These are phyloP conservation scores for Hypoxylon sp. DNA, from an alignment of 2,329 filamentous ascomycete genomes.

Conservation along the genomic window DNA sequence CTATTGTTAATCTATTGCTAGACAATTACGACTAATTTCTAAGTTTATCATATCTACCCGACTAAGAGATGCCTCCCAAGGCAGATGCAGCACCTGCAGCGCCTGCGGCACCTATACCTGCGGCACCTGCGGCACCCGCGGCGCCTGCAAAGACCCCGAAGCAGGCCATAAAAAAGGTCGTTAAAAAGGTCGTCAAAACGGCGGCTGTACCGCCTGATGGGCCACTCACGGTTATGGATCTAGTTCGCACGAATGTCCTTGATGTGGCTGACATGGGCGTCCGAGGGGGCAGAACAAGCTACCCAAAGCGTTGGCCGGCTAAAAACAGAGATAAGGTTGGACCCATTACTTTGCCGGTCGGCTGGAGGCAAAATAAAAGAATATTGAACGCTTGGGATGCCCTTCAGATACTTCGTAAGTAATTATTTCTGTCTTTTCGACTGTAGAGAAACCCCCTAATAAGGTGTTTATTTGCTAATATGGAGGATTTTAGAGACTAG, in stretches of 20 bases:
- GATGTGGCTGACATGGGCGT: too few relatives aligned
- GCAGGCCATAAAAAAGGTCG: neutral
- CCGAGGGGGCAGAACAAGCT: neutral
- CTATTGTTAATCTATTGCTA: too few relatives aligned
- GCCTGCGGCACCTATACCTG: too few relatives aligned
- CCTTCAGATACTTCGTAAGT: conserved; percentile 29
- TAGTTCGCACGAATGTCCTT: conserved; percentile 4
- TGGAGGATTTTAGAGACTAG: neutral
- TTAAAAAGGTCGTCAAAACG: too few relatives aligned
- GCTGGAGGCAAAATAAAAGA: neutral
- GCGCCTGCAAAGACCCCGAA: neutral
- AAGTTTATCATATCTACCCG: too few relatives aligned
- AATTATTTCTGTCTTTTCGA: neutral
- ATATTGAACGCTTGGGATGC: neutral
- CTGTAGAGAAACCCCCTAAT: neutral
- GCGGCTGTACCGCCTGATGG: too few relatives aligned
- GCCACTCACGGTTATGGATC: neutral
- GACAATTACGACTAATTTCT: too few relatives aligned
- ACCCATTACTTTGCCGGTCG: neutral
- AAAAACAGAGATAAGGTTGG: neutral
- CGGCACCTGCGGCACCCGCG: too few relatives aligned
- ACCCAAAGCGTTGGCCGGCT: neutral
- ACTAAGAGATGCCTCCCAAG: too few relatives aligned
- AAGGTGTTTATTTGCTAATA: neutral
- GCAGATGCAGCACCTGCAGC: too few relatives aligned